A percentile compares a stretch with the other conserved stretches of the same genome.
Evolutionary conservation across 495 filamentous ascomycete species (phyloP).

Genomic region (Tuber borchii): DNA sequence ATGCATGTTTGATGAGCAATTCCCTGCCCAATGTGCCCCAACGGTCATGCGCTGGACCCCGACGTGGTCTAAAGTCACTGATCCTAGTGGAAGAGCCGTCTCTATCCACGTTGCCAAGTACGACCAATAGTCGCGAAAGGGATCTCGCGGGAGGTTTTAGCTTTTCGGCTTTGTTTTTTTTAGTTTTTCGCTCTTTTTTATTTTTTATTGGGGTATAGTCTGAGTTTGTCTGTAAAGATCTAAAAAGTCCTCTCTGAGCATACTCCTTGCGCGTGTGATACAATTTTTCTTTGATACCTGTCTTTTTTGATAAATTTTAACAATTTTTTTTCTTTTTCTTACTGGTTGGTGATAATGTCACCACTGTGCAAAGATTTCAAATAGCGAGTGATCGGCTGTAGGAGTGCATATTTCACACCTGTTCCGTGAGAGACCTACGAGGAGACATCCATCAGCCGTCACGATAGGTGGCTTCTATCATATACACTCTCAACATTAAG

Average conservation of each 20-base stretch:
- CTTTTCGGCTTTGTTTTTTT: not conserved
- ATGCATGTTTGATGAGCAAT: constrained; percentile 96
- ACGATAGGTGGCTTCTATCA: not conserved
- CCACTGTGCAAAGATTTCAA: not conserved
- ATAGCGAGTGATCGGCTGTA: not conserved
- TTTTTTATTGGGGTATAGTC: not conserved
- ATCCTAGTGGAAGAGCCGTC: constrained; percentile 66
- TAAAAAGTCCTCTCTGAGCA: not conserved
- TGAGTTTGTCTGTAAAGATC: not conserved
- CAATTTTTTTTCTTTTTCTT: not conserved
- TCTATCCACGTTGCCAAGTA: constrained; percentile 38
- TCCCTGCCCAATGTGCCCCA: constrained; percentile 79
- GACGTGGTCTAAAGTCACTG: constrained; percentile 93
- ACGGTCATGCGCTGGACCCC: constrained; percentile 96
- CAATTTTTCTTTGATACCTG: not conserved
- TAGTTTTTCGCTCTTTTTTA: not conserved
- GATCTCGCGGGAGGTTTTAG: not conserved
- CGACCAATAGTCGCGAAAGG: constrained; percentile 5
- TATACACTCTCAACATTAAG: not conserved
- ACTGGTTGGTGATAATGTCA: not conserved
- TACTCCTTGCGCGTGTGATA: not conserved
- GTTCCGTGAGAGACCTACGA: not conserved
- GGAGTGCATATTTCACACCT: not conserved
- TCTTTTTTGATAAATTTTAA: not conserved
- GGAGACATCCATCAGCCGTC: not conserved